Percentiles rank a stretch among this genome's conserved stretches.
Evolutionary conservation across 306 rosid genomes (phyloP).

Genomic region (Acacia melanoxylon): DNA sequence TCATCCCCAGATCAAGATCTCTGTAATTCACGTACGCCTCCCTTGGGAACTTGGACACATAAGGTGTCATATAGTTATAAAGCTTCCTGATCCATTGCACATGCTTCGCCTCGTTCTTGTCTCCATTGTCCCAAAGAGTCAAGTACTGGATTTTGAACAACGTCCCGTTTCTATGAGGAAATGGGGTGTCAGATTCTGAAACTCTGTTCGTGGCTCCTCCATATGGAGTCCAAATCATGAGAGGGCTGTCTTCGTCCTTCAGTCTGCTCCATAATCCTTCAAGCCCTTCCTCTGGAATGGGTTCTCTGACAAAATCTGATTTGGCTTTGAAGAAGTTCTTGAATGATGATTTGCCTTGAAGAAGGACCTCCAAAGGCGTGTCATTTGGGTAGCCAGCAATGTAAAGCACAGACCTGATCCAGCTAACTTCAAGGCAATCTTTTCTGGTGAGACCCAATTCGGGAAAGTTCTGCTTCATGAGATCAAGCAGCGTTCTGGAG

Average conservation of each 20-base stretch:
- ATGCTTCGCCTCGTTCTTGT: constrained; percentile 45
- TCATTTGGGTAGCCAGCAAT: constrained; percentile 69
- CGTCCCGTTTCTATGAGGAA: constrained; percentile 77
- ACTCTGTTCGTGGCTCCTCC: constrained; percentile 75
- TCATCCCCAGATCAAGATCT: constrained; percentile 85
- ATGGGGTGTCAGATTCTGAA: constrained; percentile 61
- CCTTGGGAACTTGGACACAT: constrained; percentile 73
- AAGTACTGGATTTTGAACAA: constrained; percentile 71
- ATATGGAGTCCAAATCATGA: constrained; percentile 67
- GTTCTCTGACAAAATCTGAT: constrained; percentile 65
- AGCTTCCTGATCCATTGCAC: constrained; percentile 75
- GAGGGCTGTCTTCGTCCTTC: constrained; percentile 48
- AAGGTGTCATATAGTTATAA: constrained; percentile 69
- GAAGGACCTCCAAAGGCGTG: constrained; percentile 59
- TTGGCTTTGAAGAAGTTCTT: constrained; percentile 84
- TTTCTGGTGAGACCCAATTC: constrained; percentile 59
- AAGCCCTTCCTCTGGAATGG: constrained; percentile 61
- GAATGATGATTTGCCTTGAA: constrained; percentile 62
- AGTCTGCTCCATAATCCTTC: constrained; percentile 77
- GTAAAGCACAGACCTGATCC: constrained; percentile 75
- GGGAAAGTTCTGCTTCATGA: constrained; percentile 58
- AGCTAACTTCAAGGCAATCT: constrained; percentile 65
- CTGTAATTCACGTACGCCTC: constrained; percentile 80
- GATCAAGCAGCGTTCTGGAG: constrained; percentile 48
- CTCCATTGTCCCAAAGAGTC: constrained; percentile 46